phyloP scores from a whole-genome alignment of 495 filamentous ascomycete genomes.

The Penicillium crystallinum region DNA sequence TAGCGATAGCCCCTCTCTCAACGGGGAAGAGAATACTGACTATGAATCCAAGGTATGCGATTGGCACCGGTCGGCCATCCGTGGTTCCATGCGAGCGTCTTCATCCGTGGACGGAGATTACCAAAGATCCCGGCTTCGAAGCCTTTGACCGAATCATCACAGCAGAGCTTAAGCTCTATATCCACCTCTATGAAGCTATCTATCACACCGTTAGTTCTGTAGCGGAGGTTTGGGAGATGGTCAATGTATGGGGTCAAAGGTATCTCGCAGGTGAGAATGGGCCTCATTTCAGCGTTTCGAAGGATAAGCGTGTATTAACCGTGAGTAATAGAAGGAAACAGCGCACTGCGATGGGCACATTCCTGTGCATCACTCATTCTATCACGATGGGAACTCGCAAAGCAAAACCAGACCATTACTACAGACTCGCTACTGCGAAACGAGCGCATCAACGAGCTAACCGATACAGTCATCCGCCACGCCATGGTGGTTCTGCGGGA shows the following conservation, averaged over 20 bases:
- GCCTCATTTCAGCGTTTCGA: too few species aligned
- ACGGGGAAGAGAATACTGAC: too few species aligned
- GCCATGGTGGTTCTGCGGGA: slow-evolving; percentile 2
- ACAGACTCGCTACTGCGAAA: background rate
- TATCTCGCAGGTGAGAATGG: background rate
- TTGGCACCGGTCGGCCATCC: slow-evolving; percentile 6
- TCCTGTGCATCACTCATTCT: slow-evolving; percentile 2
- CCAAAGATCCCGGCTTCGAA: slow-evolving; percentile 3
- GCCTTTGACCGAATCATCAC: background rate
- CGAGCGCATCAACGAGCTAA: background rate
- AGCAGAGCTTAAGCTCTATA: slow-evolving; percentile 8
- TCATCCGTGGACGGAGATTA: background rate
- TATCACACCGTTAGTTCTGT: background rate
- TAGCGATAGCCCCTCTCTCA: too few species aligned
- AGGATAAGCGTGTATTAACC: background rate
- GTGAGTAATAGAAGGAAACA: background rate
- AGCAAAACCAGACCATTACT: background rate
- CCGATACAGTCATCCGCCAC: slow-evolving; percentile 1
- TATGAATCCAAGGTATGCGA: background rate
- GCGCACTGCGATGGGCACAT: background rate
- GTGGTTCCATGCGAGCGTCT: background rate
- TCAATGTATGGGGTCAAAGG: background rate
- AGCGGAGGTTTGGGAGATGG: background rate
- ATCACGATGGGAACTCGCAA: slow-evolving; percentile 8
- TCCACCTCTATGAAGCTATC: slow-evolving; percentile 1